These are phyloP conservation scores for Austropuccinia psidii DNA, from an alignment of 1,284 basidiomycete species.

Conservation along the genomic window DNA sequence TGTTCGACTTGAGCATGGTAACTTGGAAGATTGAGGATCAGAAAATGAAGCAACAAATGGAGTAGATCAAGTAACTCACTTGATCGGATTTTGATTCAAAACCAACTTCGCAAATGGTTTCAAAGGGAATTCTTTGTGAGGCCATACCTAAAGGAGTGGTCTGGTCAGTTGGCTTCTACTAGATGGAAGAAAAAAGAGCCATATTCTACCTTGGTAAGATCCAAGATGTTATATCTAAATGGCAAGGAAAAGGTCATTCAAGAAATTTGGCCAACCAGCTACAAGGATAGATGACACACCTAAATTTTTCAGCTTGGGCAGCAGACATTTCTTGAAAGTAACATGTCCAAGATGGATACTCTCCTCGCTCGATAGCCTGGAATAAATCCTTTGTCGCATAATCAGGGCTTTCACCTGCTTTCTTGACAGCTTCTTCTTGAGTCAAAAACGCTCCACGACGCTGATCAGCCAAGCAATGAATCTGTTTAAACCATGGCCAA, in stretches of 20 bases:
- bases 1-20: slow-evolving; percentile 34
- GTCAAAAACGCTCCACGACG: slow-evolving; percentile 20
- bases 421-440: slow-evolving; percentile 27
- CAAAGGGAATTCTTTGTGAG: slow-evolving; percentile 34
- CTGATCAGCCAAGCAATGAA: slow-evolving; percentile 31
- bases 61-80: background rate
- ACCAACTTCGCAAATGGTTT: slow-evolving; percentile 23
- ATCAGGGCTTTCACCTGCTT: slow-evolving; percentile 29
- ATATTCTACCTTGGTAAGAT: slow-evolving; percentile 21
- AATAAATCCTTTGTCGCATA: slow-evolving; percentile 28
- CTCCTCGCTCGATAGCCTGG: slow-evolving; percentile 42
- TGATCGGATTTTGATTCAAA: slow-evolving; percentile 34
- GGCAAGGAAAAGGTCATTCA: background rate
- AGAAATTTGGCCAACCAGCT: background rate
- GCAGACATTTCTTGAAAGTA: slow-evolving; percentile 32
- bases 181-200: background rate
- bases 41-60: background rate
- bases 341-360: slow-evolving; percentile 45
- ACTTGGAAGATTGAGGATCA: background rate
- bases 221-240: slow-evolving; percentile 29
- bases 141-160: slow-evolving; percentile 15
- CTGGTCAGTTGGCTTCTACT: background rate
- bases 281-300: background rate
- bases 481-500: slow-evolving; percentile 1
- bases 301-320: slow-evolving; percentile 32